Evolutionary conservation across 306 rosid genomes (phyloP).

Genomic region (Trichosanthes cucumerina): DNA sequence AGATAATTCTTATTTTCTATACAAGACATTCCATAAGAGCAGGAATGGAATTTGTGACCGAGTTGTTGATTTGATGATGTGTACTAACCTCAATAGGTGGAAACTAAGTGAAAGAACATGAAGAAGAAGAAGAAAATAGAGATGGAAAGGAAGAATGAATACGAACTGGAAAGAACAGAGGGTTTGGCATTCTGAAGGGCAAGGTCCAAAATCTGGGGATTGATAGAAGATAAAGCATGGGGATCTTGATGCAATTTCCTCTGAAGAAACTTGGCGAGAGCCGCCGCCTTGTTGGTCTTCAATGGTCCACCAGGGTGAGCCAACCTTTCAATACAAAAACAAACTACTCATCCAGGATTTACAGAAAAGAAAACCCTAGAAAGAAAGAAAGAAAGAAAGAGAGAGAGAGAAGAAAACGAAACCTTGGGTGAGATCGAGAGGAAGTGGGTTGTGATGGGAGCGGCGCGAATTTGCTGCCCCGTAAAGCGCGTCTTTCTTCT

Average conservation of each 20-base stretch:
- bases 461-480: slow-evolving; percentile 96
- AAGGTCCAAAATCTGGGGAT: slow-evolving; percentile 54
- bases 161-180: slow-evolving; percentile 41
- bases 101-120: too few species aligned
- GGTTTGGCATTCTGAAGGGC: slow-evolving; percentile 71
- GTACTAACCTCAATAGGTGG: too few species aligned
- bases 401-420: slow-evolving; percentile 14
- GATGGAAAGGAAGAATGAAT: neutral
- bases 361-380: slow-evolving; percentile 5
- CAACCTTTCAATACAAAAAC: slow-evolving; percentile 30
- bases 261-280: slow-evolving; percentile 76
- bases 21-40: neutral
- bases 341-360: neutral
- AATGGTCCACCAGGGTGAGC: slow-evolving; percentile 96
- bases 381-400: neutral
- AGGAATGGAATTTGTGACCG: too few species aligned
- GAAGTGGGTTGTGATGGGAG: slow-evolving; percentile 41
- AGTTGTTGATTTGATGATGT: too few species aligned
- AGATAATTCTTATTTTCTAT: neutral
- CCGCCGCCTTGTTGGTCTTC: slow-evolving; percentile 86
- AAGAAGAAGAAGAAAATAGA: neutral
- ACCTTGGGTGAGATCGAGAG: slow-evolving; percentile 59
- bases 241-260: slow-evolving; percentile 71
- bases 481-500: slow-evolving; percentile 70
- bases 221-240: slow-evolving; percentile 48